phyloP scores from a whole-genome alignment of 1,284 basidiomycete species.

The Ganoderma resinaceum region DNA sequence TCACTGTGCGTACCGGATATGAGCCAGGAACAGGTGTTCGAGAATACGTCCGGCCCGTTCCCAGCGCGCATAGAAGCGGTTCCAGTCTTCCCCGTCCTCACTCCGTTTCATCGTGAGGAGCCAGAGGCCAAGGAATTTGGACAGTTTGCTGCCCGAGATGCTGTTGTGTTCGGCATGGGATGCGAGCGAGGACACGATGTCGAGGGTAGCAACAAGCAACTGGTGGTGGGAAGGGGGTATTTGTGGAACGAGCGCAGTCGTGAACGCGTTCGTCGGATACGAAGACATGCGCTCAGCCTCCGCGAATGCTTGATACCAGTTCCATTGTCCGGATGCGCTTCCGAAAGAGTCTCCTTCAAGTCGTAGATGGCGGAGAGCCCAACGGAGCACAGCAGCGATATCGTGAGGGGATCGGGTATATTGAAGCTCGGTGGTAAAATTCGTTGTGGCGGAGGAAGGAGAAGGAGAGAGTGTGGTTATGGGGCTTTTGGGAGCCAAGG shows the following conservation, averaged over 20 bases:
- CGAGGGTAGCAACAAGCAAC: slow-evolving; percentile 61
- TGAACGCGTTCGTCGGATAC: slow-evolving; percentile 68
- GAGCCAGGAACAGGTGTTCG: slow-evolving; percentile 76
- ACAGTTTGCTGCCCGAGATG: slow-evolving; percentile 75
- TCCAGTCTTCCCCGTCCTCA: slow-evolving; percentile 59
- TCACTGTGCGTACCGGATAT: slow-evolving; percentile 59
- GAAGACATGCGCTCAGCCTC: slow-evolving; percentile 60
- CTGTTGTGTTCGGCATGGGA: slow-evolving; percentile 74
- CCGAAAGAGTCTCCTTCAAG: slow-evolving; percentile 66
- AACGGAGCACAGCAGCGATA: slow-evolving; percentile 78
- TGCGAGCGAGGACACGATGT: slow-evolving; percentile 70
- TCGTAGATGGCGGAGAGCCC: slow-evolving; percentile 75
- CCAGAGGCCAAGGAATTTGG: slow-evolving; percentile 78
- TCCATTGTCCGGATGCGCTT: slow-evolving; percentile 45
- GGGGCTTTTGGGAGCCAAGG: slow-evolving; percentile 55
- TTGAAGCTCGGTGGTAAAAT: slow-evolving; percentile 69
- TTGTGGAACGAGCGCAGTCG: slow-evolving; percentile 60
- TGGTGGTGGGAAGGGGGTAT: slow-evolving; percentile 63
- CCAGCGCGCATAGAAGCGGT: slow-evolving; percentile 74
- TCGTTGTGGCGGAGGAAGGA: slow-evolving; percentile 48
- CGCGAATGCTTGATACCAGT: slow-evolving; percentile 71
- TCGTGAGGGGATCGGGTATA: slow-evolving; percentile 74
- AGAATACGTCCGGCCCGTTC: slow-evolving; percentile 71
- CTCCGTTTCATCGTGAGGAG: slow-evolving; percentile 57
- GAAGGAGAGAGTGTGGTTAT: slow-evolving; percentile 57